Percentiles rank a stretch among this genome's conserved stretches.
Evolutionary conservation across 306 rosid species (phyloP).

Genomic region (Herpetospermum pedunculosum): DNA sequence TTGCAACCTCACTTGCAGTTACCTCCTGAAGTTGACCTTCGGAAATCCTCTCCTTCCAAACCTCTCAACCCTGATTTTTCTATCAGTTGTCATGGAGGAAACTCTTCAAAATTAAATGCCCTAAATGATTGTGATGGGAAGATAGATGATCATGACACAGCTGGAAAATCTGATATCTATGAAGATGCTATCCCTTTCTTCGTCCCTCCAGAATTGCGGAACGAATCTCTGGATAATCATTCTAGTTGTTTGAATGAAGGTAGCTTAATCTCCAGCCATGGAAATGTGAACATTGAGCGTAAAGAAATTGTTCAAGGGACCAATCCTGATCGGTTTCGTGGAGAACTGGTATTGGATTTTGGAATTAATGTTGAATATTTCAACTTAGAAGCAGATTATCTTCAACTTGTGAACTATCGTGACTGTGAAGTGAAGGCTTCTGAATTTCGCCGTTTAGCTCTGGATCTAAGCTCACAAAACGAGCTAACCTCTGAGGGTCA

Average conservation of each 20-base stretch:
- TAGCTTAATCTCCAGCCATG: conserved; percentile 29
- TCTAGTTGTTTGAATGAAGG: conserved; percentile 33
- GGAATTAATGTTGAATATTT: conserved; percentile 47
- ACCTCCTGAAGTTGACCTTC: conserved; percentile 78
- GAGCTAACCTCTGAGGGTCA: conserved; percentile 65
- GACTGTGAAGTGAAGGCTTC: conserved; percentile 76
- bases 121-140: conserved; percentile 62
- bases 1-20: conserved; percentile 81
- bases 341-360: conserved; percentile 40
- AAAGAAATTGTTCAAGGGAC: conserved; percentile 32
- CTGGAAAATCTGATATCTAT: conserved; percentile 33
- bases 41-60: conserved; percentile 31
- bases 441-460: conserved; percentile 71
- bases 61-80: conserved; percentile 39
- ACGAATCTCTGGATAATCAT: conserved; percentile 33
- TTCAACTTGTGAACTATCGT: conserved; percentile 54
- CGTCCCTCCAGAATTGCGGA: conserved; percentile 55
- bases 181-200: conserved; percentile 66
- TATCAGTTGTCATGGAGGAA: conserved; percentile 28
- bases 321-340: conserved; percentile 19
- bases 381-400: conserved; percentile 75
- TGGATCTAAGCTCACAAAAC: conserved; percentile 65
- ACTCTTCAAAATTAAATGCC: conserved; percentile 36
- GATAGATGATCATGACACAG: conserved; percentile 39
- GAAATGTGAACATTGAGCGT: conserved; percentile 34